Conservation (phyloP, 2,329 filamentous ascomycete genomes). For the Aureobasidium vineae region DNA sequence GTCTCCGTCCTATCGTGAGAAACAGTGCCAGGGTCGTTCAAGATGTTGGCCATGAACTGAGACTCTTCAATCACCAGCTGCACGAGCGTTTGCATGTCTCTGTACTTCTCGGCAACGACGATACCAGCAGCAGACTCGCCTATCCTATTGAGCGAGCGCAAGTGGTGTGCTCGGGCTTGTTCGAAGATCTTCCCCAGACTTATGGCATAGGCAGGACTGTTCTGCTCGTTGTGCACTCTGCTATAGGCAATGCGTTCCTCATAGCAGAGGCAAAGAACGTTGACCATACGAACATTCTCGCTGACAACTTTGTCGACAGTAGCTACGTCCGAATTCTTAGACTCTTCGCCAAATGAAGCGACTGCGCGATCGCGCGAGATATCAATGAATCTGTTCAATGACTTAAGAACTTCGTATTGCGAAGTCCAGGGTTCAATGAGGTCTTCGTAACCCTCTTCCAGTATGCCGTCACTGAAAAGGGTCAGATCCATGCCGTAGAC, state of each 20-base stretch:
- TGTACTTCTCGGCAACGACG: constrained; percentile 60
- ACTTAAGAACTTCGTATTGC: constrained; percentile 49
- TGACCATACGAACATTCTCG: constrained; percentile 55
- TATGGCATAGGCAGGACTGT: constrained; percentile 50
- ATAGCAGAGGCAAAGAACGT: constrained; percentile 58
- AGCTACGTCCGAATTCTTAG: constrained; percentile 37
- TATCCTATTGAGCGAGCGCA: constrained; percentile 47
- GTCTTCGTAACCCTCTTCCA: constrained; percentile 54
- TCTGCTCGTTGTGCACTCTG: constrained; percentile 52
- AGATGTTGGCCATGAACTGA: constrained; percentile 40
- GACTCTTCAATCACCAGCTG: constrained; percentile 50
- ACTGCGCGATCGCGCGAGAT: constrained; percentile 44
- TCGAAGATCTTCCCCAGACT: constrained; percentile 47
- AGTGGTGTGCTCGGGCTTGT: constrained; percentile 44
- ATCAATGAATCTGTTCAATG: constrained; percentile 41
- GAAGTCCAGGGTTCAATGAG: constrained; percentile 87
- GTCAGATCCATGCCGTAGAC: constrained; percentile 72
- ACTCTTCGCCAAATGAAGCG: constrained; percentile 32
- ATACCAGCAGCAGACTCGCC: constrained; percentile 59
- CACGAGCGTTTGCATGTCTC: constrained; percentile 63
- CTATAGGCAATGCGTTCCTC: constrained; percentile 61
- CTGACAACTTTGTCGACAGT: constrained; percentile 51
- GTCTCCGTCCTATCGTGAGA: constrained; percentile 31
- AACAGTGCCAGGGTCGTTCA: constrained; percentile 40
- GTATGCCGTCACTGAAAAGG: constrained; percentile 51